phyloP scores from a whole-genome alignment of 495 filamentous ascomycete genomes.

The Friedmanniomyces endolithicus region DNA sequence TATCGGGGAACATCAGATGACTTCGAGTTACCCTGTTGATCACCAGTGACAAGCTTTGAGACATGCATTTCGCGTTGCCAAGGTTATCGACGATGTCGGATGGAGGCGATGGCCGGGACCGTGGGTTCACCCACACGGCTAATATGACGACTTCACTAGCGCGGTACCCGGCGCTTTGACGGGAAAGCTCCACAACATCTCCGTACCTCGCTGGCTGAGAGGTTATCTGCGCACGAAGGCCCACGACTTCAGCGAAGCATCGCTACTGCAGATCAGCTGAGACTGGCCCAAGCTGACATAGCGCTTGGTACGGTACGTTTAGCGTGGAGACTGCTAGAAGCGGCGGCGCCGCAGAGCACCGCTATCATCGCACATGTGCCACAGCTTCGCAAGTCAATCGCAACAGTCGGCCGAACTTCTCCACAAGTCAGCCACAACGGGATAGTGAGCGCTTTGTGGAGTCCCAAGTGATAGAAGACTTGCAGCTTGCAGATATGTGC shows the following conservation, averaged over 20 bases:
- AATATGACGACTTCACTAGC: conserved; percentile 11
- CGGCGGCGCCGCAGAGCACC: too few relatives aligned
- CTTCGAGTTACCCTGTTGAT: too few relatives aligned
- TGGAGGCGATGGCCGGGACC: not conserved
- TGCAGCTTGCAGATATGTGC: conserved; percentile 3
- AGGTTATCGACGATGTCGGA: not conserved
- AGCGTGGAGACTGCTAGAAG: too few relatives aligned
- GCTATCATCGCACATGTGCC: not conserved
- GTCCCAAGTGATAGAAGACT: not conserved
- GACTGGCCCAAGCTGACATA: too few relatives aligned
- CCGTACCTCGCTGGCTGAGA: not conserved
- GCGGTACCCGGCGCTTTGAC: not conserved
- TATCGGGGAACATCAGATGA: too few relatives aligned
- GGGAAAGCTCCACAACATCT: not conserved
- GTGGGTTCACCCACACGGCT: not conserved
- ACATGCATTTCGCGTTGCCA: not conserved
- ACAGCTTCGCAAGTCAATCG: not conserved
- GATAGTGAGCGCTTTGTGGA: conserved; percentile 2
- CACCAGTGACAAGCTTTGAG: not conserved
- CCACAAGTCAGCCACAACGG: conserved; percentile 2
- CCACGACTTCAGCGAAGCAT: not conserved
- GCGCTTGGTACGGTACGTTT: not conserved
- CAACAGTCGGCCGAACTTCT: not conserved
- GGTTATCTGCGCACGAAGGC: not conserved
- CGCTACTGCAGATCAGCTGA: not conserved